Evolutionary conservation across 805 yeast genomes (phyloP).

Genomic region (Candida piceae): DNA sequence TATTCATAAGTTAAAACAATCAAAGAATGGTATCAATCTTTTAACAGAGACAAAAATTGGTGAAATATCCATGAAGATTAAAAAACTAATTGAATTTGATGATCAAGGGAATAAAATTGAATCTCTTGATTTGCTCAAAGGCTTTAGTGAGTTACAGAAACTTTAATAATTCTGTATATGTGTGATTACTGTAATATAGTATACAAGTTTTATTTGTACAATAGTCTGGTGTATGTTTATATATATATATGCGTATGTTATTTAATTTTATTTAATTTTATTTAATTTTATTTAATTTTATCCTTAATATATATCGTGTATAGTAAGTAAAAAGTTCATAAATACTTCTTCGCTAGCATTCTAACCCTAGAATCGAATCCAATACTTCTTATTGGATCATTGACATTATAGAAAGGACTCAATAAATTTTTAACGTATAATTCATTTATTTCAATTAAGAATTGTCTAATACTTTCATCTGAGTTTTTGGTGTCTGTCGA

Average conservation of each 20-base stretch:
- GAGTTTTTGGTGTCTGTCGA: conserved; percentile 51
- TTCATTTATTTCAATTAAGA: conserved; percentile 82
- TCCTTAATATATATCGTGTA: too few species aligned
- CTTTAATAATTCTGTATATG: neutral
- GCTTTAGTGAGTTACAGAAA: conserved; percentile 22
- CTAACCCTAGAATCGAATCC: conserved; percentile 74
- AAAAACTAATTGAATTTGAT: conserved; percentile 16
- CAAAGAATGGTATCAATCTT: conserved; percentile 17
- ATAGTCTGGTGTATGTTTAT: neutral
- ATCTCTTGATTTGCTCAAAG: conserved; percentile 30
- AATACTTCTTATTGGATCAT: conserved; percentile 68
- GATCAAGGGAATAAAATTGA: conserved; percentile 24
- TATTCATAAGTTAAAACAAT: conserved; percentile 23
- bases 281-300: neutral
- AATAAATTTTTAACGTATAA: conserved; percentile 78
- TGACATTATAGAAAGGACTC: conserved; percentile 80
- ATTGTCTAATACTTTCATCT: conserved; percentile 76
- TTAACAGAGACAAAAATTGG: conserved; percentile 18
- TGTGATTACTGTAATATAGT: neutral
- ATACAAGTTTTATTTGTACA: neutral
- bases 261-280: neutral
- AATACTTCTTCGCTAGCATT: conserved; percentile 67
- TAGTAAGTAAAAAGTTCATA: too few species aligned
- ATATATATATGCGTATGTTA: neutral
- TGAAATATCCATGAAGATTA: conserved; percentile 17